Evolutionary conservation across 2,329 filamentous ascomycete species (phyloP), one percentile per base, ranked within the genome.

Genomic region (Monosporascus sp.): DNA sequence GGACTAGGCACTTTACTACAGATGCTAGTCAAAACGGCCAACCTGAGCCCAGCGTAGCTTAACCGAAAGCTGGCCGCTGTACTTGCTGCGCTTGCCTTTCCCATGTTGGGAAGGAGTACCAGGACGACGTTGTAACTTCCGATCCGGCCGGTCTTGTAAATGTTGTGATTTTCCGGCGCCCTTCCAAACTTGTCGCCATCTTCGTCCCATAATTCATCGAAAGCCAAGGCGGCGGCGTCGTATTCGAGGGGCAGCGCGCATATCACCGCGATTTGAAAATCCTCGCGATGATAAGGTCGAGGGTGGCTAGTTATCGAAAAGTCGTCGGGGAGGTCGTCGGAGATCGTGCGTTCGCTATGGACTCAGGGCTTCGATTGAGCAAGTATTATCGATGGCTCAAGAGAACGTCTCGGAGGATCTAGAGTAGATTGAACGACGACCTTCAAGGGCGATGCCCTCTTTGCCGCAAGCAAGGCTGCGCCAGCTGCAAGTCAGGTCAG

Each of bases 221-320:
- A 58, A 24, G 61, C 49, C 7, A 57, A 49, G 4, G 47, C 25
- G 9, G 62, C 53, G 5, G 65, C 65, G 45, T 65, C 58, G 31
- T 56, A 56, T 51, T 68, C 67, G 7, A 61, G 35, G 3, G 55
- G 50, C 14, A 70, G 56, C 1, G 67, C 67, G 43, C 67, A 69
- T 25, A 70, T 59, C 24, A 70, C 60, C 5, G 63, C 67, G 20
- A 69, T 60, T 22, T 61, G 56, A 47, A 68, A 68, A 22, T 56
- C 57, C 25, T 27, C 25, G 25, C 25, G 25, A 27, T 27, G 9
- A 27, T 8, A 8, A 27, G 25, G 25, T 27, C 25, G 25, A 9
- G 25, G 25, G 25, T 27, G 25, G 25, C 25, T 27, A 27, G 25
- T 27, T 8, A 27, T 27, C 25, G 25, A 27, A 27, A 27, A 27